A percentile compares a stretch with the other conserved stretches of the same genome.
phyloP scores from a whole-genome alignment of 805 yeast species.

The Yarrowia alimentaria region DNA sequence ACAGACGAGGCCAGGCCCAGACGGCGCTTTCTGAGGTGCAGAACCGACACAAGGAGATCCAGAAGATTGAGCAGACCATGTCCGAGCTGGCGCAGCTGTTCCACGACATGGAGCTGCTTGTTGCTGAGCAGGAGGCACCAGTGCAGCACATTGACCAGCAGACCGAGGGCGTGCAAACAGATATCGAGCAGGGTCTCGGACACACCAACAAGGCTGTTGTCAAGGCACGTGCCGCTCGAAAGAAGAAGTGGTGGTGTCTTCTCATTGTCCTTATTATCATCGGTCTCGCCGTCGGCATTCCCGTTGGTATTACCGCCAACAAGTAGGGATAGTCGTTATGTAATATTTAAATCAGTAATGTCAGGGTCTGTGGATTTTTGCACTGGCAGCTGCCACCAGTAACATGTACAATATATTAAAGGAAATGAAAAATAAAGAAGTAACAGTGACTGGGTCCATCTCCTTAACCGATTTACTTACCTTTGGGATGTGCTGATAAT shows the following conservation, averaged over 20 bases:
- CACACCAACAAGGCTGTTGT: conserved; percentile 88
- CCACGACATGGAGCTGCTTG: conserved; percentile 94
- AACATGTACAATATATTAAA: no score
- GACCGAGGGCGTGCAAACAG: conserved; percentile 78
- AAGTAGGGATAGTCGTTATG: conserved; percentile 1
- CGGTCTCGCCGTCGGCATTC: conserved; percentile 23
- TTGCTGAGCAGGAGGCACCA: conserved; percentile 89
- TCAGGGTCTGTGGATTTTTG: neutral
- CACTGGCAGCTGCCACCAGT: no score
- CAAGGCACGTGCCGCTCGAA: conserved; percentile 86
- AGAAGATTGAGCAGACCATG: conserved; percentile 92
- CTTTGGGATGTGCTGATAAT: no score
- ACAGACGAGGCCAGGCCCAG: conserved; percentile 68
- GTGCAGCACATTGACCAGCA: conserved; percentile 80
- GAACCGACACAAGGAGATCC: conserved; percentile 90
- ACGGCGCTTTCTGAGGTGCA: conserved; percentile 95
- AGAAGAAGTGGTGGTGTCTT: conserved; percentile 83
- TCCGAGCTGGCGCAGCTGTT: conserved; percentile 92
- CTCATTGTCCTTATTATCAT: conserved; percentile 44
- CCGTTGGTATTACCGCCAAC: neutral
- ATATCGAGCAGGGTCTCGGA: conserved; percentile 91
- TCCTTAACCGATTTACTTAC: no score
- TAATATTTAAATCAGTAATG: conserved; percentile 24
- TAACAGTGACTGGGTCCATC: no score
- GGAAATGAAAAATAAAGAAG: no score